These are phyloP conservation scores for Trametes versicolor DNA, from an alignment of 1,284 basidiomycete species.

Conservation along the genomic window DNA sequence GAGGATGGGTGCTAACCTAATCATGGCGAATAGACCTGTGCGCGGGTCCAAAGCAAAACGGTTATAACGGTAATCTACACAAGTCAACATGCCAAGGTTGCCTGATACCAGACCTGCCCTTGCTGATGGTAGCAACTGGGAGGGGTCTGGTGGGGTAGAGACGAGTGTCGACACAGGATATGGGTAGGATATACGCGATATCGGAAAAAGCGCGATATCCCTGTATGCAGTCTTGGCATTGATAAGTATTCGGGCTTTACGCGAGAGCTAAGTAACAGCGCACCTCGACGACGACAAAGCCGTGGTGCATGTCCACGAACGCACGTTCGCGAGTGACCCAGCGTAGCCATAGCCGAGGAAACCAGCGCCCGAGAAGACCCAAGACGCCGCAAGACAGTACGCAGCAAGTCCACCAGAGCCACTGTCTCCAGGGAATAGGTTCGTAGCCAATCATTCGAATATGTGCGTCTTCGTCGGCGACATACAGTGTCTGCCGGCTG, in stretches of 20 bases:
- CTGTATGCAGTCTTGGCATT: conserved; percentile 77
- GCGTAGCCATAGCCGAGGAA: conserved; percentile 89
- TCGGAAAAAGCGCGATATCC: conserved; percentile 81
- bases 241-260: conserved; percentile 17
- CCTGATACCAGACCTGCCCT: conserved; percentile 32
- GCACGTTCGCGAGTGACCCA: conserved; percentile 88
- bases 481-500: conserved; percentile 87
- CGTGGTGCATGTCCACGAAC: conserved; percentile 78
- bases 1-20: conserved; percentile 62
- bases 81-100: conserved; percentile 61
- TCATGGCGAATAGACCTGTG: conserved; percentile 85
- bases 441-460: conserved; percentile 94
- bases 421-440: conserved; percentile 68
- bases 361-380: conserved; percentile 91
- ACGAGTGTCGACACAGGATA: conserved; percentile 86
- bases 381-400: conserved; percentile 80
- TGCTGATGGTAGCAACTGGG: conserved; percentile 29
- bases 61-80: conserved; percentile 89
- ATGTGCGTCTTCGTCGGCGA: conserved; percentile 92
- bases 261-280: conserved; percentile 39
- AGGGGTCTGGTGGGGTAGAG: conserved; percentile 45
- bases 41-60: conserved; percentile 90
- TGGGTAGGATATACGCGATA: conserved; percentile 76
- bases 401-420: conserved; percentile 81
- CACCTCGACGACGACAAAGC: conserved; percentile 93